Conservation (phyloP, 1,284 basidiomycete genomes). For the Mrakiaceae sp. region DNA sequence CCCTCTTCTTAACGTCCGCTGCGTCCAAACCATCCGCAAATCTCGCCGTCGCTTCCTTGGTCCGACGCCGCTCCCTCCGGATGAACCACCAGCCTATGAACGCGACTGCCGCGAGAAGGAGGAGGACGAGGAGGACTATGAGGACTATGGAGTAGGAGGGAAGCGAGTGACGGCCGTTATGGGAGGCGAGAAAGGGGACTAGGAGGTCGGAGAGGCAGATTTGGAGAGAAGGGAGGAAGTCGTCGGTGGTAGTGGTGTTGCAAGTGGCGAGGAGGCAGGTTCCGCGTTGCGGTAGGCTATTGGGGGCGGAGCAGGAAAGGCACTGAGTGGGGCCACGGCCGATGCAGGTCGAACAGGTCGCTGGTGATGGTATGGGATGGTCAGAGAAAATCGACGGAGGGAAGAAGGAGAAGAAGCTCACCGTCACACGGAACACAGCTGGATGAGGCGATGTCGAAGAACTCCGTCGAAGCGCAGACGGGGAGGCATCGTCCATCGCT, state of each 20-base stretch:
- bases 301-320: slow-evolving; percentile 28
- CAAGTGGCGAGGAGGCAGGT: slow-evolving; percentile 27
- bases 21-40: too few species aligned
- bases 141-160: too few species aligned
- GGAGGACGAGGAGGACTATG: too few species aligned
- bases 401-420: not conserved
- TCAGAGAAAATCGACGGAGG: not conserved
- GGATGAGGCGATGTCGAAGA: slow-evolving; percentile 24
- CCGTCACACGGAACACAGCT: slow-evolving; percentile 30
- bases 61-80: too few species aligned
- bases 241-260: slow-evolving; percentile 21
- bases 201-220: not conserved
- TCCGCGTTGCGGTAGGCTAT: slow-evolving; percentile 26
- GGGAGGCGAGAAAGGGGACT: not conserved
- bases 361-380: not conserved
- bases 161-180: too few species aligned
- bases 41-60: too few species aligned
- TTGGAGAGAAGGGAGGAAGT: slow-evolving; percentile 18
- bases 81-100: too few species aligned
- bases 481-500: slow-evolving; percentile 29
- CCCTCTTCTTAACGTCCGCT: too few species aligned
- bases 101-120: too few species aligned
- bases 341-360: slow-evolving; percentile 31
- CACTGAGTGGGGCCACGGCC: slow-evolving; percentile 24
- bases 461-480: slow-evolving; percentile 29